Percentiles rank a stretch among this genome's conserved stretches.
Conservation (phyloP, 2,329 filamentous ascomycete species). For the Aspergillus ochraceus region DNA sequence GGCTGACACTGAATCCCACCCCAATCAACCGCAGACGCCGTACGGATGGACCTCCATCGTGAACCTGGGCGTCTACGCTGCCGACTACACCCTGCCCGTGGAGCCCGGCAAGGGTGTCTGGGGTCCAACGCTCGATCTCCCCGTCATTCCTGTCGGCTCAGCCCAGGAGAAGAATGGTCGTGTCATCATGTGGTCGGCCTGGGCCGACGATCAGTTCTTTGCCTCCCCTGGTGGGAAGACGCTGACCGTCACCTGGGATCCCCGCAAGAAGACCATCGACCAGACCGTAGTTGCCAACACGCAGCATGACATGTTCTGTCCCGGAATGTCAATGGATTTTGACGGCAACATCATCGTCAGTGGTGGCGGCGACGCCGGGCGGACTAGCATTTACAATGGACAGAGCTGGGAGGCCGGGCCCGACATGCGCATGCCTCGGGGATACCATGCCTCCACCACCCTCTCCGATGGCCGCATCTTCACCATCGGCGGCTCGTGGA, state of each 20-base stretch:
- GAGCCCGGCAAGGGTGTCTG: neutral
- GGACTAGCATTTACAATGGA: constrained; percentile 5
- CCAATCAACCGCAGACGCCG: neutral
- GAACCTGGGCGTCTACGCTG: constrained; percentile 12
- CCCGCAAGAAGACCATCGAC: neutral
- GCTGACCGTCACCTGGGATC: constrained; percentile 5
- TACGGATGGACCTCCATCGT: constrained; percentile 1
- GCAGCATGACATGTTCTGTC: constrained; percentile 11
- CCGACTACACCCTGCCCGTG: neutral
- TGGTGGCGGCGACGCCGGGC: neutral
- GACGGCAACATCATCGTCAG: constrained; percentile 4
- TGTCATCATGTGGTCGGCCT: constrained; percentile 3
- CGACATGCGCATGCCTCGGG: constrained; percentile 1
- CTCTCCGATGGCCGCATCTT: constrained; percentile 8
- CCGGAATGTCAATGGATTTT: constrained; percentile 4
- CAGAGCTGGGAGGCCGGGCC: neutral
- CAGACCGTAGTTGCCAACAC: neutral
- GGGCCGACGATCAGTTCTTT: too few relatives aligned
- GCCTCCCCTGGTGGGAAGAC: neutral
- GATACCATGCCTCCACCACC: constrained; percentile 3
- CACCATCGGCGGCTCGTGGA: constrained; percentile 6
- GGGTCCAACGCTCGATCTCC: constrained; percentile 8
- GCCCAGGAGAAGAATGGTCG: too few relatives aligned
- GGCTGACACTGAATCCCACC: neutral
- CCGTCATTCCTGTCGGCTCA: neutral